Evolutionary conservation across 768 basidiomycete genomes (phyloP).

Genomic region (Russula brevipes): DNA sequence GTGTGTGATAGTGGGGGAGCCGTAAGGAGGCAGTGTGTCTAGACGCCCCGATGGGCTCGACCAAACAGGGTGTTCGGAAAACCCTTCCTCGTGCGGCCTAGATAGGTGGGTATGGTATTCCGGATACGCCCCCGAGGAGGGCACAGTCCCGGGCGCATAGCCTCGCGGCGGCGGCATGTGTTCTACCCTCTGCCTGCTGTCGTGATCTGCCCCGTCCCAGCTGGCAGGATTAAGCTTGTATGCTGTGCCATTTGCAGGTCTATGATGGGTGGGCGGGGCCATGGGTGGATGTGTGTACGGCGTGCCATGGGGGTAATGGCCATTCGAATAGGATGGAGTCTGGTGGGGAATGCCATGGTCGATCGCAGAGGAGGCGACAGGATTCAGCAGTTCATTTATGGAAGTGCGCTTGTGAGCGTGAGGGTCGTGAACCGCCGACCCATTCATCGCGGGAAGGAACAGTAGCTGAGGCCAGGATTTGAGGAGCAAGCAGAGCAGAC

Average conservation of each 20-base stretch:
- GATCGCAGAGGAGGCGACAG: conserved; percentile 35
- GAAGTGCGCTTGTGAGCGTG: conserved; percentile 43
- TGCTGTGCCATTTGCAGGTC: conserved; percentile 24
- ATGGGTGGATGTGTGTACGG: conserved; percentile 23
- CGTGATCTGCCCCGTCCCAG: conserved; percentile 45
- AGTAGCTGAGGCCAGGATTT: background rate
- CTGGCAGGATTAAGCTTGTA: conserved; percentile 60
- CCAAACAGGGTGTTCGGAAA: conserved; percentile 30
- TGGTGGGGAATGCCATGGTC: conserved; percentile 30
- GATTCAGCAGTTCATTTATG: conserved; percentile 47
- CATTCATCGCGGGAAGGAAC: conserved; percentile 32
- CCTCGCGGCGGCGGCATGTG: conserved; percentile 18
- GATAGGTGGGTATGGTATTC: conserved; percentile 25
- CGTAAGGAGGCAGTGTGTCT: conserved; percentile 36
- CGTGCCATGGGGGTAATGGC: conserved; percentile 15
- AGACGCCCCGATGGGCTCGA: conserved; percentile 33
- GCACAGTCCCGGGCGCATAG: conserved; percentile 10
- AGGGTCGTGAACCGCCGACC: conserved; percentile 37
- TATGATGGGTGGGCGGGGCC: conserved; percentile 21
- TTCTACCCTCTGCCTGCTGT: conserved; percentile 28
- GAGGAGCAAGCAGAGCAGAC: background rate
- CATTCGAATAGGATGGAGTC: conserved; percentile 4
- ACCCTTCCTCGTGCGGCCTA: conserved; percentile 24
- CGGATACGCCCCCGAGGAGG: conserved; percentile 28
- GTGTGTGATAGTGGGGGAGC: conserved; percentile 38